Evolutionary conservation across 2,329 filamentous ascomycete genomes (phyloP).

Genomic region (Rutstroemia sp.): DNA sequence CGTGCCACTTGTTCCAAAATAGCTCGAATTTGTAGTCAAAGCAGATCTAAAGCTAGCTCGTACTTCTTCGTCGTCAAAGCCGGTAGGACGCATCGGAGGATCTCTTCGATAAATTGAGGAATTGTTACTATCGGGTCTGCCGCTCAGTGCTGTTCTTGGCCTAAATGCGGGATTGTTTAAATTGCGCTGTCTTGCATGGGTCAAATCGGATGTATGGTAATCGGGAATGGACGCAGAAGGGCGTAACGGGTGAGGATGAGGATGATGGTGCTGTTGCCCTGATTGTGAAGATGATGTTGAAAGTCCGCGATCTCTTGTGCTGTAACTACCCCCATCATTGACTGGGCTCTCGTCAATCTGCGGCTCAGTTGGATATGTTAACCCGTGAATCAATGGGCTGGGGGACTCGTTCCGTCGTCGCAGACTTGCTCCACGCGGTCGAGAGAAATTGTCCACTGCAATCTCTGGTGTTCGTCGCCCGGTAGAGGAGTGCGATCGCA

Average conservation of each 20-base stretch:
- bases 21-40: conserved; percentile 51
- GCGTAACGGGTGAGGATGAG: conserved; percentile 12
- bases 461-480: conserved; percentile 20
- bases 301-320: conserved; percentile 23
- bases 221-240: conserved; percentile 29
- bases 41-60: conserved; percentile 53
- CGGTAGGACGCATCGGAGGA: conserved; percentile 18
- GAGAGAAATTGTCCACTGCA: conserved; percentile 25
- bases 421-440: conserved; percentile 24
- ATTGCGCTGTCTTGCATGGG: conserved; percentile 26
- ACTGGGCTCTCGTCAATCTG: conserved; percentile 18
- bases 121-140: conserved; percentile 23
- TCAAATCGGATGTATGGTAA: conserved; percentile 25
- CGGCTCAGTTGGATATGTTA: conserved; percentile 18
- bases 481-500: conserved; percentile 21
- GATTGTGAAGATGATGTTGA: conserved; percentile 26
- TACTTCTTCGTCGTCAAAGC: conserved; percentile 32
- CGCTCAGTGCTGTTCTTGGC: conserved; percentile 13
- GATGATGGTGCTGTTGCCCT: conserved; percentile 8
- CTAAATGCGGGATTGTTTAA: conserved; percentile 19
- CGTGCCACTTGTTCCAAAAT: conserved; percentile 56
- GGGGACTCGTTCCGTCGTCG: conserved; percentile 24
- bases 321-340: conserved; percentile 9
- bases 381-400: conserved; percentile 17
- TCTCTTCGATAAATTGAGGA: conserved; percentile 21